Conservation (phyloP, 202 grass and related monocot species). For the Schoenoplectus tabernaemontani region DNA sequence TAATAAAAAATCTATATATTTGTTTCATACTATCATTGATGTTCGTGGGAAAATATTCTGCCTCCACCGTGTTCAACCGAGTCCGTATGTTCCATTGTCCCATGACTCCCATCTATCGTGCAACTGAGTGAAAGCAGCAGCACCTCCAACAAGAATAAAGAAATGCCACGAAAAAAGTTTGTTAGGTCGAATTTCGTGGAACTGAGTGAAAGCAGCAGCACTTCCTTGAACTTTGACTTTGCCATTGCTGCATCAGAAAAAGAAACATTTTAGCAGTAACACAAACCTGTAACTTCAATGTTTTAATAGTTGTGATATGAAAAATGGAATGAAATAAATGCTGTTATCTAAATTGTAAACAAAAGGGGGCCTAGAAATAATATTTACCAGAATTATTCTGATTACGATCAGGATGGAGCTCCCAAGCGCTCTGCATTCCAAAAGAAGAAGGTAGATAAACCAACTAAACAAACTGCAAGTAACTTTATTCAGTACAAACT, state of each 20-base stretch:
- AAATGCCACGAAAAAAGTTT: neutral
- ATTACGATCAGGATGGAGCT: constrained; percentile 94
- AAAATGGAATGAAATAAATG: neutral
- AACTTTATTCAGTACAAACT: neutral
- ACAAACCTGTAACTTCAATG: neutral
- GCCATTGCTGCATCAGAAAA: constrained; percentile 43
- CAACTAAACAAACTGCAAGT: neutral
- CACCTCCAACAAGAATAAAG: neutral
- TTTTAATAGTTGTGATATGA: neutral
- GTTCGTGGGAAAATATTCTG: too few species aligned
- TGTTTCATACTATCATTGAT: too few species aligned
- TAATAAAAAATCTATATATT: too few species aligned
- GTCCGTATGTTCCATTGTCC: neutral
- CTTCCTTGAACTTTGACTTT: constrained; percentile 85
- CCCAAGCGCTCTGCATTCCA: constrained; percentile 61
- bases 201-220: constrained; percentile 68
- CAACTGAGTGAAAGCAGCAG: neutral
- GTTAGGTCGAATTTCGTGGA: constrained; percentile 61
- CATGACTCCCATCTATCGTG: neutral
- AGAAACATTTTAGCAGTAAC: neutral
- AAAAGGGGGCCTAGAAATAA: neutral
- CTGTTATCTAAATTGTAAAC: neutral
- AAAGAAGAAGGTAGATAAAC: constrained; percentile 6
- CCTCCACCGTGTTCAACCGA: neutral
- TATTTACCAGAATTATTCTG: constrained; percentile 65